A percentile compares a stretch with the other conserved stretches of the same genome.
Evolutionary conservation across 192 early-diverging fungal species (phyloP).

Genomic region (Backusella psychrophila): DNA sequence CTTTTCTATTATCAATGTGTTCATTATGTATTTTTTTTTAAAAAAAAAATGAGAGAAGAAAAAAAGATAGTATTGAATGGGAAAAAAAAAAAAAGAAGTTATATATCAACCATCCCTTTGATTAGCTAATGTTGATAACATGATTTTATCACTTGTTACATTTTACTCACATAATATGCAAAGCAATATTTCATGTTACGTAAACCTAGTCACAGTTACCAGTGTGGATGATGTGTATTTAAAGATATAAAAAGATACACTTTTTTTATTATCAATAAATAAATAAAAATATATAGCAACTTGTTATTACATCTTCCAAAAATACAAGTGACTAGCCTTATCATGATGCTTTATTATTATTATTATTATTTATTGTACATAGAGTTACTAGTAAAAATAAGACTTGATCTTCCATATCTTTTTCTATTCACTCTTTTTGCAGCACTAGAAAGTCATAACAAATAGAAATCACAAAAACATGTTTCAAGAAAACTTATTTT

Average conservation of each 20-base stretch:
- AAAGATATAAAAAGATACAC: neutral
- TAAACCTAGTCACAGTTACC: neutral
- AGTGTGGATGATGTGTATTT: no score
- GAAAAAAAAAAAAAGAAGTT: neutral
- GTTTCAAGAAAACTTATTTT: constrained; percentile 9
- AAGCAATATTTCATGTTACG: neutral
- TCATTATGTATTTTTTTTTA: neutral
- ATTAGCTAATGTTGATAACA: constrained; percentile 5
- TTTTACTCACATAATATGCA: neutral
- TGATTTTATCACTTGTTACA: constrained; percentile 2
- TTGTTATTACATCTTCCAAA: no score
- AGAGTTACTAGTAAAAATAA: neutral
- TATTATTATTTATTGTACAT: neutral
- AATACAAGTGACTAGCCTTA: no score
- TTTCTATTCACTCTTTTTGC: neutral
- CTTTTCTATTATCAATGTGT: neutral
- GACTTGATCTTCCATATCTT: neutral
- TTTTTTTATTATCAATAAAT: no score
- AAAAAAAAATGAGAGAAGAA: neutral
- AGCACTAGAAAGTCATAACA: neutral
- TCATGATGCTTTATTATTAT: no score
- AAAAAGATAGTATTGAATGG: neutral
- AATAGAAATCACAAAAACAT: neutral
- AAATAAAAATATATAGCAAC: no score
- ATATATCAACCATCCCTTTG: neutral